Conservation (phyloP, 768 basidiomycete species). For the Coprinopsis strossmayeri region DNA sequence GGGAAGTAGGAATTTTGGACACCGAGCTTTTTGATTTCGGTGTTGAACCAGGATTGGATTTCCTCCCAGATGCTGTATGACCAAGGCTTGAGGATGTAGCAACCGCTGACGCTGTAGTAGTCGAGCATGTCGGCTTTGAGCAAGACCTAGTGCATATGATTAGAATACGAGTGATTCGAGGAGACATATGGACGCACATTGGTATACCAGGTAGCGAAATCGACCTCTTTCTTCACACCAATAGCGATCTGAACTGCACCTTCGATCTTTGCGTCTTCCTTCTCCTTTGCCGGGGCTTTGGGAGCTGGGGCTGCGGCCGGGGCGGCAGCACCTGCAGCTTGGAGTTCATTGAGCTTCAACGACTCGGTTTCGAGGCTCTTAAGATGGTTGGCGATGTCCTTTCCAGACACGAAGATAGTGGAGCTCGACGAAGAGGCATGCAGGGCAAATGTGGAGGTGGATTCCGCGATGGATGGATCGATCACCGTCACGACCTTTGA, state of each 20-base stretch:
- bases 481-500: slow-evolving; percentile 69
- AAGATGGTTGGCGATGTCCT: slow-evolving; percentile 69
- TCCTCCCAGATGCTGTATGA: slow-evolving; percentile 96
- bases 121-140: slow-evolving; percentile 98
- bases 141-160: slow-evolving; percentile 82
- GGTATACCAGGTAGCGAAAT: slow-evolving; percentile 93
- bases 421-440: slow-evolving; percentile 64
- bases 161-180: too few relatives aligned
- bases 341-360: slow-evolving; percentile 62
- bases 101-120: slow-evolving; percentile 97
- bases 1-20: slow-evolving; percentile 99
- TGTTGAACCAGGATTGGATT: slow-evolving; percentile 95
- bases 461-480: slow-evolving; percentile 71
- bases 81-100: slow-evolving; percentile 98
- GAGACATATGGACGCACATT: slow-evolving; percentile 66
- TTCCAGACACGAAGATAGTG: slow-evolving; percentile 76
- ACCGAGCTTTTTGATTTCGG: slow-evolving; percentile 85
- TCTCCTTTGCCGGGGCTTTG: slow-evolving; percentile 42
- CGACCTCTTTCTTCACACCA: slow-evolving; percentile 92
- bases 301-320: slow-evolving; percentile 32
- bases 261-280: slow-evolving; percentile 77
- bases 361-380: slow-evolving; percentile 62
- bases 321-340: slow-evolving; percentile 53
- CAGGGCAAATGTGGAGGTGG: slow-evolving; percentile 63
- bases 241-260: slow-evolving; percentile 90